A percentile compares a stretch with the other conserved stretches of the same genome.
Evolutionary conservation across 2,329 filamentous ascomycete genomes (phyloP).

Genomic region (Penicillium sp.): DNA sequence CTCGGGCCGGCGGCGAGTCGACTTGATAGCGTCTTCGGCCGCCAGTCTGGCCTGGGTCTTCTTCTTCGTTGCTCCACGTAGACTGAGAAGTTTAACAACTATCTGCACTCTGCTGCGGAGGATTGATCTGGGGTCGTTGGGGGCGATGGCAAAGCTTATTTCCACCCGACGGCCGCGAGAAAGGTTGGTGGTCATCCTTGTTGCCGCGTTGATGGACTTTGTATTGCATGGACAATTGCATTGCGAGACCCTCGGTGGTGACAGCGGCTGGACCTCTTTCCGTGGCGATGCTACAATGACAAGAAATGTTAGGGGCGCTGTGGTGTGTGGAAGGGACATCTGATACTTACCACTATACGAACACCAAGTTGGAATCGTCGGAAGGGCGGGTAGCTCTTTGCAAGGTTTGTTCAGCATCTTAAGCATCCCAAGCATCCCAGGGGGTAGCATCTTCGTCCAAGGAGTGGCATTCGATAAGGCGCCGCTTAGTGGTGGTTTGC

Average conservation of each 20-base stretch:
- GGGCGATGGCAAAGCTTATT: background rate
- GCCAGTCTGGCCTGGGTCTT: background rate
- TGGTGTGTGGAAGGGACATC: background rate
- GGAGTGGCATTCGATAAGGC: background rate
- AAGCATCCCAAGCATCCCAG: background rate
- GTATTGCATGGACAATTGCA: background rate
- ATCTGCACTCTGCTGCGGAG: background rate
- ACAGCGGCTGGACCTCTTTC: background rate
- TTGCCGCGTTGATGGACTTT: background rate
- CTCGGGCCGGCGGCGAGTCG: background rate
- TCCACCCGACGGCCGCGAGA: background rate
- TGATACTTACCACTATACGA: background rate
- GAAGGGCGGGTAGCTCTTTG: background rate
- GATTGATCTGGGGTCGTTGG: background rate
- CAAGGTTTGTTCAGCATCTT: background rate
- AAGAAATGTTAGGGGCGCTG: background rate
- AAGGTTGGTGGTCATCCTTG: background rate
- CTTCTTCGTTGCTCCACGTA: background rate
- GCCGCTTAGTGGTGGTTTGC: background rate
- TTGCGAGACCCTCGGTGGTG: background rate
- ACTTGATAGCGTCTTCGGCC: slow-evolving; percentile 33
- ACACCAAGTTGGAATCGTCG: background rate
- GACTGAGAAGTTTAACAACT: background rate
- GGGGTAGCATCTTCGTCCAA: background rate
- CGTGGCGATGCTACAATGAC: background rate